Conservation (phyloP, 2,329 filamentous ascomycete genomes). For the Ascochyta rabiei region DNA sequence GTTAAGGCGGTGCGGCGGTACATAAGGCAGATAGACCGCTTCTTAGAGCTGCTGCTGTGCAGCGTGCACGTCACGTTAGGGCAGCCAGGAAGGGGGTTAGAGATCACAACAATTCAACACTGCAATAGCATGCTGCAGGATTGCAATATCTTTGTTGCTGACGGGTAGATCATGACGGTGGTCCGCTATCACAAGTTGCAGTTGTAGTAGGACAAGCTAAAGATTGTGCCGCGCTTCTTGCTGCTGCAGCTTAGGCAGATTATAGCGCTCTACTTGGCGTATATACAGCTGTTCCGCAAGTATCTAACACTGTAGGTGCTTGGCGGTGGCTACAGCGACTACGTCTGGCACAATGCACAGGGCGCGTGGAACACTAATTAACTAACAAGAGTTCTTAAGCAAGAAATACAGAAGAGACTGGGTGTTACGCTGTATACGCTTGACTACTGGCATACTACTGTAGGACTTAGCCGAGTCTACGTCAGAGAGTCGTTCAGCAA, state of each 20-base stretch:
- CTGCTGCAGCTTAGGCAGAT: too few relatives aligned
- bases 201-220: slow-evolving; percentile 15
- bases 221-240: too few relatives aligned
- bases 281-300: slow-evolving; percentile 24
- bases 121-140: slow-evolving; percentile 24
- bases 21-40: background rate
- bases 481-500: slow-evolving; percentile 5
- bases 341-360: background rate
- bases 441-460: slow-evolving; percentile 1
- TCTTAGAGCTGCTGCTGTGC: background rate
- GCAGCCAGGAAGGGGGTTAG: background rate
- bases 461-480: background rate
- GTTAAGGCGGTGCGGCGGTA: background rate
- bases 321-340: background rate
- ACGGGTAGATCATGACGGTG: slow-evolving; percentile 23
- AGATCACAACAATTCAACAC: background rate
- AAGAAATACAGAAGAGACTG: background rate
- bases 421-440: background rate
- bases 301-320: slow-evolving; percentile 22
- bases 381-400: background rate
- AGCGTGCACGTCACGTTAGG: background rate
- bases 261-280: too few relatives aligned
- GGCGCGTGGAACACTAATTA: background rate
- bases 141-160: slow-evolving; percentile 27
- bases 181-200: slow-evolving; percentile 32